These are phyloP conservation scores for Thinopyrum elongatum DNA, from an alignment of 176 grass and related monocot genomes.

Conservation along the genomic window DNA sequence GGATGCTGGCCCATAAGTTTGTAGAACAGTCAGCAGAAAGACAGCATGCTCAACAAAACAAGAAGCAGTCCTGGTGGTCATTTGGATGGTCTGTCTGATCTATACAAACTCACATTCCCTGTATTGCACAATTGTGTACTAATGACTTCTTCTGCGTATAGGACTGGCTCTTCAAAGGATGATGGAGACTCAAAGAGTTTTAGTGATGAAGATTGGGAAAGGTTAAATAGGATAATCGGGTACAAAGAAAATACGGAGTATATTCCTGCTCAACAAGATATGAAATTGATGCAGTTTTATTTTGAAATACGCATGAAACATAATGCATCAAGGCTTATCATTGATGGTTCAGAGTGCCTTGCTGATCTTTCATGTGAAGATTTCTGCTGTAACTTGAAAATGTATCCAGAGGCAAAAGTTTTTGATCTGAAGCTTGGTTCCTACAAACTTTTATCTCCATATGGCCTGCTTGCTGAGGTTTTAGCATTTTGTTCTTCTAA, in stretches of 20 bases:
- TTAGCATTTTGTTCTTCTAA: constrained; percentile 27
- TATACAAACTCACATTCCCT: constrained; percentile 15
- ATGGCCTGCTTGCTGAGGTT: constrained; percentile 97
- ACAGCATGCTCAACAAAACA: constrained; percentile 58
- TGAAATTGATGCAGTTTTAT: constrained; percentile 81
- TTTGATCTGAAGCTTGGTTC: constrained; percentile 92
- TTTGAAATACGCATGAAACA: constrained; percentile 94
- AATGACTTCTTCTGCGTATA: constrained; percentile 32
- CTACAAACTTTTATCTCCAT: constrained; percentile 84
- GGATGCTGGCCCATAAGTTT: constrained; percentile 98
- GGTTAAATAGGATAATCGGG: constrained; percentile 83
- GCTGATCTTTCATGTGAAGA: constrained; percentile 94
- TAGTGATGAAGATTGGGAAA: constrained; percentile 90
- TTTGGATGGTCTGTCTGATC: constrained; percentile 72
- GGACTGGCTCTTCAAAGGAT: constrained; percentile 75
- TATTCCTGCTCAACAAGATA: constrained; percentile 65
- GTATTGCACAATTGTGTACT: neutral
- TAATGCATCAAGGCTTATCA: constrained; percentile 87
- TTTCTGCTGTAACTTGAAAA: constrained; percentile 80
- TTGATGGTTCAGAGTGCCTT: constrained; percentile 61
- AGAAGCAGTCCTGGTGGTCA: constrained; percentile 87
- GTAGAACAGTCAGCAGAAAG: constrained; percentile 73
- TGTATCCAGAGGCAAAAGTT: constrained; percentile 91
- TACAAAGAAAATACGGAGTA: constrained; percentile 94
- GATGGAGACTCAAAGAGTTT: constrained; percentile 74